Base-by-base conservation (phyloP, 2,329 filamentous ascomycete genomes). In the Aspergillus awamori region DNA sequence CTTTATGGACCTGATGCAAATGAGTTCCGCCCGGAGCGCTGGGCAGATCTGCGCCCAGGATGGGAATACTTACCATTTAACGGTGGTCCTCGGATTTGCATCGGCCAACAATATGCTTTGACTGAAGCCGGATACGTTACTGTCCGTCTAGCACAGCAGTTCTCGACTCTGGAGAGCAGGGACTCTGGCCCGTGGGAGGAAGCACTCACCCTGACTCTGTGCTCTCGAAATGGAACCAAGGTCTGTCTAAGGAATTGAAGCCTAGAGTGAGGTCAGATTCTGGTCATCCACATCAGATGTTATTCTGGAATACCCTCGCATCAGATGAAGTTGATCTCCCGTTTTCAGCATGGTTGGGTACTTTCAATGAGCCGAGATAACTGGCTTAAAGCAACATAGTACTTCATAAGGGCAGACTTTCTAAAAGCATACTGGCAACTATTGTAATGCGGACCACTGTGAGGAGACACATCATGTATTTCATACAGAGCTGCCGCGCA, bases 1-100 rank as follows among this genome's bases (percentile, higher is more conserved):
- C 70, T 77, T 57, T 83, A 73, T 56, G 80, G 80, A 0, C 45
- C 67, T 3, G 81, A 83, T 53, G 78, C 77, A 5, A 68, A 80
- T 1, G 76, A 76, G 20, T 85, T 79, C 70, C 72, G 72, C 39
- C 83, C 83, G 0, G 82, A 83, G 70, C 74, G 82, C 39, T 84
- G 80, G 81, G 77, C 75, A 26, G 61, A 65, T 49, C 30, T 67
- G 6, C 58, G 59, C 8, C 67, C 67, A 10, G 66, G 71, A 5
- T 76, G 73, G 74, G 70, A 69, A 26, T 77, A 73, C 57, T 63
- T 75, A 30, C 73, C 74, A 4, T 76, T 76, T 59, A 73, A 74
- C 53, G 72, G 71, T 8, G 74, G 71, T 0, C 72, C 72, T 10
- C 65, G 69, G 6, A 72, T 73, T 17, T 76, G 70, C 54, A 64